A percentile compares a stretch with the other conserved stretches of the same genome.
phyloP scores from a whole-genome alignment of 2,329 filamentous ascomycete genomes.

The Aspergillus spinulosporus region DNA sequence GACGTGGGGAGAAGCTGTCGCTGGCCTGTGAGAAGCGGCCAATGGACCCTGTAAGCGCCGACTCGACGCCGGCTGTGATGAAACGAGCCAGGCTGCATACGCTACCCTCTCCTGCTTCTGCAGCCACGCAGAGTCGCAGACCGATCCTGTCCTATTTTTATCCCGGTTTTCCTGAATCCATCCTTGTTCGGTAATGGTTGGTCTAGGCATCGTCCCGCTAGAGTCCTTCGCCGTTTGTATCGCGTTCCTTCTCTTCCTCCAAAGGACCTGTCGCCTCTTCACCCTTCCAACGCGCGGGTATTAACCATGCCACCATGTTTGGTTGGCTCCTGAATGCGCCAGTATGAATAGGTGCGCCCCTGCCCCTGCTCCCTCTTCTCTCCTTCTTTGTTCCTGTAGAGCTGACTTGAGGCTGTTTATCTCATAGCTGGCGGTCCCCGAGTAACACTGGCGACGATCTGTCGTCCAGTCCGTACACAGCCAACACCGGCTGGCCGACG shows the following conservation, averaged over 20 bases:
- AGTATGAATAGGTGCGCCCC: conserved; percentile 43
- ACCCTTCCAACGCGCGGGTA: conserved; percentile 19
- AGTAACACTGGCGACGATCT: conserved; percentile 36
- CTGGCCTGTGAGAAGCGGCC: conserved; percentile 20
- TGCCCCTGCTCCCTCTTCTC: conserved; percentile 19
- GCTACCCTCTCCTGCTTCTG: conserved; percentile 15
- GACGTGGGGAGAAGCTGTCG: conserved; percentile 8
- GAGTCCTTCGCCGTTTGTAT: conserved; percentile 33
- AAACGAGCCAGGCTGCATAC: conserved; percentile 31
- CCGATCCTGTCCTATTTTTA: conserved; percentile 24
- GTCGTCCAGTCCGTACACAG: conserved; percentile 30
- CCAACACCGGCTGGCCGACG: conserved; percentile 33
- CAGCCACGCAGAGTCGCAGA: conserved; percentile 16
- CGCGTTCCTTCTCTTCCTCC: conserved; percentile 18
- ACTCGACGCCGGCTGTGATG: conserved; percentile 35
- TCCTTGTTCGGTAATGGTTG: conserved; percentile 18
- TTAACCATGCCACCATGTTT: conserved; percentile 31
- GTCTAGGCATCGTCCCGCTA: conserved; percentile 21
- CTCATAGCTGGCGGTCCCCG: conserved; percentile 34
- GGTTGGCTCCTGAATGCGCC: conserved; percentile 31
- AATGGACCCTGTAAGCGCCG: conserved; percentile 31
- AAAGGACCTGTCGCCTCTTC: conserved; percentile 21
- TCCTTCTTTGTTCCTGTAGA: conserved; percentile 12
- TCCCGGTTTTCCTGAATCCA: conserved; percentile 21
- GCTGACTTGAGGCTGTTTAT: conserved; percentile 25